phyloP scores from a whole-genome alignment of 441 rosid species.

The Geranium incanum region DNA sequence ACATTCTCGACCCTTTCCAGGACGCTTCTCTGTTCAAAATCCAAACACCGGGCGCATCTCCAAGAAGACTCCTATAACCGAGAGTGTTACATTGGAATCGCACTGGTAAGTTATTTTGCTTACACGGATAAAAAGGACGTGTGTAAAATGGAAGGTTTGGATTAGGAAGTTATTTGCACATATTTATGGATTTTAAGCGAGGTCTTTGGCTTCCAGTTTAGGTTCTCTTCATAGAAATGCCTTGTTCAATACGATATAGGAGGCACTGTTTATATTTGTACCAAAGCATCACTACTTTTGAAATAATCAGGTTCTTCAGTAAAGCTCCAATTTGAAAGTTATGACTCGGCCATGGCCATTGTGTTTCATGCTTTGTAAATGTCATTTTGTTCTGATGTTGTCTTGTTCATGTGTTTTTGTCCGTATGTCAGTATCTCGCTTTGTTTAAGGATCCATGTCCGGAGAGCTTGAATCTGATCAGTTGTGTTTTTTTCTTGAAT shows the following conservation, averaged over 20 bases:
- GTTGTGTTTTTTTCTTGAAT: background rate
- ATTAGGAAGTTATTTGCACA: background rate
- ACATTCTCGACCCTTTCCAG: slow-evolving; percentile 36
- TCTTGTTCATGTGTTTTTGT: too few relatives aligned
- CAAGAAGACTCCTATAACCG: slow-evolving; percentile 53
- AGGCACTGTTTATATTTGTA: background rate
- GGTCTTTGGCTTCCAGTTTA: background rate
- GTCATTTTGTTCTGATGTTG: background rate
- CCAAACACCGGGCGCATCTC: slow-evolving; percentile 46
- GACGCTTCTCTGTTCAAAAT: slow-evolving; percentile 41
- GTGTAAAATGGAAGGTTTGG: background rate
- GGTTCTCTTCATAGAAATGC: background rate
- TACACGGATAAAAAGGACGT: background rate
- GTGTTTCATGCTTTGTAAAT: background rate
- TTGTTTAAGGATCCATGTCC: background rate
- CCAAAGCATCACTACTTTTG: background rate
- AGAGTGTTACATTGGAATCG: slow-evolving; percentile 28
- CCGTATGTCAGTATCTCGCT: too few relatives aligned
- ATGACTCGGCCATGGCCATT: too few relatives aligned
- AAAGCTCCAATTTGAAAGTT: too few relatives aligned
- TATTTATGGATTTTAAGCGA: background rate
- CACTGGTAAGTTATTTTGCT: background rate
- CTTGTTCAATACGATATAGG: background rate
- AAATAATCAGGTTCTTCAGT: background rate
- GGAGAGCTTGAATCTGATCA: background rate